Evolutionary conservation across 2,329 filamentous ascomycete species (phyloP), one percentile per base, ranked within the genome.

Genomic region (Bipolaris sorokiniana): DNA sequence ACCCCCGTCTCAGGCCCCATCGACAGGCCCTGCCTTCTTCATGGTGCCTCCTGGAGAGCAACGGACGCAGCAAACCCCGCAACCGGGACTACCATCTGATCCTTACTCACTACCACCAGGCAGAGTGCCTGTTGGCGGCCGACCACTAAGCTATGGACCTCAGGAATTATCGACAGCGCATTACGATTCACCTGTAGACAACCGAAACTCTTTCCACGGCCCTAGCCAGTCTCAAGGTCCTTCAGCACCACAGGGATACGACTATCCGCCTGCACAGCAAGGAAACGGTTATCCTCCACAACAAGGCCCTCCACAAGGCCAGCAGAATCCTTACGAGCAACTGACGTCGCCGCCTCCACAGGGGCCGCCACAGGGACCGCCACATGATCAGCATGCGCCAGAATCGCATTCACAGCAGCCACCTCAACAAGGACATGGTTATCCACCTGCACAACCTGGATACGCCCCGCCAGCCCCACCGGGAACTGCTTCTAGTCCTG

Each of bases 131-230:
- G 64, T 67, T 33, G 71, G 65, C 11, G 70, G 61, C 1, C 70
- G 76, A 18, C 74, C 75, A 3, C 74, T 75, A 46, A 77, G 74
- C 50, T 77, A 70, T 45, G 75, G 67, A 10, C 80, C 81, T 5
- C 80, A 82, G 57, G 81, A 83, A 65, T 71, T 83, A 16, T 76
- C 79, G 16, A 80, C 79, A 4, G 73, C 76, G 10, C 76, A 78
- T 23, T 81, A 78, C 57, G 80, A 82, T 59, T 80, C 78, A 7
- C 81, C 81, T 1, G 64, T 80, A 3, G 80, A 82, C 60, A 77
- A 76, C 56, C 70, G 79, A 11, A 76, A 79, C 41, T 77, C 76
- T 16, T 78, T 78, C 59, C 48, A 67, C 61, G 50, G 66, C 3
- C 69, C 63, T 1, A 62, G 54, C 31, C 66, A 66, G 49, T 60